Evolutionary conservation across 169 alveolate species (phyloP), one percentile per base, ranked within the genome.

Genomic region (Neospora caninum): DNA sequence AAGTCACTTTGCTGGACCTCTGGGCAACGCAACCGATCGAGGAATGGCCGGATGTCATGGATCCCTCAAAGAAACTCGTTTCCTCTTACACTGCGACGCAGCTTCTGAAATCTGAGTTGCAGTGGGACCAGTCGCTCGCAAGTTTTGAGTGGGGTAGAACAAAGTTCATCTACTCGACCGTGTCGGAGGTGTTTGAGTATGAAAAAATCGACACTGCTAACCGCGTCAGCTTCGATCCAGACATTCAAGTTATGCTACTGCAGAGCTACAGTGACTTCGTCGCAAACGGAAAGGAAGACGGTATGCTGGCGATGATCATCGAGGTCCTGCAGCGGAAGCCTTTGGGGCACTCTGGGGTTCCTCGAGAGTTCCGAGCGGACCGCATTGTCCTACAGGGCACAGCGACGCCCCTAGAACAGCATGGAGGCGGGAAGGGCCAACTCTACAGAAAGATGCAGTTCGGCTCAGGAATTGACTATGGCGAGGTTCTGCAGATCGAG

Each of bases 41-140:
- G 67, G 67, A 39, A 69, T 82, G 89, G 89, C 89, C 89, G 7
- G 89, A 82, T 31, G 67, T 82, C 69, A 39, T 82, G 89, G 89
- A 82, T 39, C 89, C 89, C 22, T 82, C 36, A 31, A 82, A 82
- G 69, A 82, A 36, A 20, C 69, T 82, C 18, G 69, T 82, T 20
- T 82, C 89, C 31, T 39, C 89, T 7, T 82, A 82, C 89, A 82
- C 89, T n/a, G 89, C 89, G 39, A 82, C 89, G 89, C 89, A 82
- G 89, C 89, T 82, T 36, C 89, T 82, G 39, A 82, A 82, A 36
- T 41, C 69, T 36, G 89, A 82, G 67, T 69, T 82, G n/a, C 31
- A n/a, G 67, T 82, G 89, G 89, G 89, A 82, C 67, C 89, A 39
- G 67, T 82, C 89, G n/a, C 67, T 82, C 10, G 58, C 89, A 25